Percentiles rank a stretch among this genome's conserved stretches.
Evolutionary conservation across 192 early-diverging fungal genomes (phyloP).

Genomic region (Backusella mclennaniae): DNA sequence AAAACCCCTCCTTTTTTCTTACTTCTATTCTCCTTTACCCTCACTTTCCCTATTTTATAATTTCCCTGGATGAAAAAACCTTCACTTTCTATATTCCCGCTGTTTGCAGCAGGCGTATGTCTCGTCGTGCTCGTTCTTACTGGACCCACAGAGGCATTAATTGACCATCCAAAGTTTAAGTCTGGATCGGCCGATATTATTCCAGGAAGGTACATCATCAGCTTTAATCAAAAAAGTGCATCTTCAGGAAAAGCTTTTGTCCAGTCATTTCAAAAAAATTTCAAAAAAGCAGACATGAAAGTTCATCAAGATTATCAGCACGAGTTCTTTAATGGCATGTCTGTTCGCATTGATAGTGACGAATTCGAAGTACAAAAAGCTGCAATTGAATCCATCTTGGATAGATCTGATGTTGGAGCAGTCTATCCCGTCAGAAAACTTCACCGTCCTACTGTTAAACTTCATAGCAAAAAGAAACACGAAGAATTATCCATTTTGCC

Average conservation of each 20-base stretch:
- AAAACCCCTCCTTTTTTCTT: neutral
- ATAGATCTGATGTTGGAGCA: constrained; percentile 5
- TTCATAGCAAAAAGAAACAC: neutral
- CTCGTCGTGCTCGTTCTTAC: constrained; percentile 7
- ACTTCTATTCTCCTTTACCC: neutral
- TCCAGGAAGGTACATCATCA: constrained; percentile 15
- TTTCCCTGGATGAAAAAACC: constrained; percentile 10
- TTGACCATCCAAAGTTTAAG: constrained; percentile 14
- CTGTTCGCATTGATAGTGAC: neutral
- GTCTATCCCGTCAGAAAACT: constrained; percentile 20
- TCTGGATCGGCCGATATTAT: neutral
- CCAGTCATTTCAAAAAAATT: constrained; percentile 8
- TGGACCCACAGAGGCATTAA: neutral
- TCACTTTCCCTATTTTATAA: neutral
- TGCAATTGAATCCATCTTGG: constrained; percentile 12
- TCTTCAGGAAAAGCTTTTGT: neutral
- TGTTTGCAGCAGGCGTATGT: constrained; percentile 16
- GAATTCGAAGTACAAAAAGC: neutral
- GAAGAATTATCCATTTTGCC: constrained; percentile 15
- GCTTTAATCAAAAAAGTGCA: neutral
- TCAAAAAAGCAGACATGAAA: constrained; percentile 5
- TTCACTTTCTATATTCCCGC: constrained; percentile 4
- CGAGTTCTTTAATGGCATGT: constrained; percentile 23
- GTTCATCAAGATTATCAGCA: constrained; percentile 15
- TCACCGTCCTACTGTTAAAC: constrained; percentile 16